Percentiles rank a stretch among this genome's conserved stretches.
These are phyloP conservation scores for Beverwykella pulmonaria DNA, from an alignment of 495 filamentous ascomycete genomes.

Conservation along the genomic window DNA sequence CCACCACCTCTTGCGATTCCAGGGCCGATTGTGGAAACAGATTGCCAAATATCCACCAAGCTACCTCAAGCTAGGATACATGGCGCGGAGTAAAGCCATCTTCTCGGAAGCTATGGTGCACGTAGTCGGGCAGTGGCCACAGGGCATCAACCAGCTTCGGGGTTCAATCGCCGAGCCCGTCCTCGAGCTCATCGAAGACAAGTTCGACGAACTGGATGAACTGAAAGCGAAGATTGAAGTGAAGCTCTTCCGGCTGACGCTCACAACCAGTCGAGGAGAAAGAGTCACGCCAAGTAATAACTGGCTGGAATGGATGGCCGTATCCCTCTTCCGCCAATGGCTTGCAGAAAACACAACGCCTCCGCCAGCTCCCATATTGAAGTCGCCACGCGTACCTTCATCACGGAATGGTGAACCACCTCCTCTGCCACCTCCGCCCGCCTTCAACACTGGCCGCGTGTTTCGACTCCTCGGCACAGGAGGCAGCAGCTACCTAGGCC, in stretches of 20 bases:
- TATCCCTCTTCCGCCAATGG: constrained; percentile 87
- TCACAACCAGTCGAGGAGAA: constrained; percentile 79
- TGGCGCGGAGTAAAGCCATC: constrained; percentile 80
- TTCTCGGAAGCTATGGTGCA: constrained; percentile 89
- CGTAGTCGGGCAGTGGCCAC: constrained; percentile 89
- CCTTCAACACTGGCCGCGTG: constrained; percentile 63
- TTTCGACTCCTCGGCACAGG: constrained; percentile 70
- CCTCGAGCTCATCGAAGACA: constrained; percentile 86
- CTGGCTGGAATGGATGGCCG: constrained; percentile 85
- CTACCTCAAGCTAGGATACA: constrained; percentile 86
- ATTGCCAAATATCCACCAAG: constrained; percentile 91
- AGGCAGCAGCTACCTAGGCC: constrained; percentile 67
- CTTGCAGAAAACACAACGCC: constrained; percentile 83
- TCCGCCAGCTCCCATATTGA: constrained; percentile 51
- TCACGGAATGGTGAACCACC: constrained; percentile 27
- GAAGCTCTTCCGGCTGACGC: constrained; percentile 74
- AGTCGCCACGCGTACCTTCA: constrained; percentile 33
- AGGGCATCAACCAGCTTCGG: constrained; percentile 72
- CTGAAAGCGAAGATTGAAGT: constrained; percentile 73
- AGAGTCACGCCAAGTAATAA: constrained; percentile 73
- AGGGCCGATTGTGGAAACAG: constrained; percentile 85
- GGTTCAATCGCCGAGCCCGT: constrained; percentile 70
- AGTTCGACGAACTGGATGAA: constrained; percentile 68
- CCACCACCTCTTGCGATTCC: constrained; percentile 89
- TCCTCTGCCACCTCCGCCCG: constrained; percentile 38